Base-by-base conservation (phyloP, 2,329 filamentous ascomycete species). In the Botryotinia narcissicola region DNA sequence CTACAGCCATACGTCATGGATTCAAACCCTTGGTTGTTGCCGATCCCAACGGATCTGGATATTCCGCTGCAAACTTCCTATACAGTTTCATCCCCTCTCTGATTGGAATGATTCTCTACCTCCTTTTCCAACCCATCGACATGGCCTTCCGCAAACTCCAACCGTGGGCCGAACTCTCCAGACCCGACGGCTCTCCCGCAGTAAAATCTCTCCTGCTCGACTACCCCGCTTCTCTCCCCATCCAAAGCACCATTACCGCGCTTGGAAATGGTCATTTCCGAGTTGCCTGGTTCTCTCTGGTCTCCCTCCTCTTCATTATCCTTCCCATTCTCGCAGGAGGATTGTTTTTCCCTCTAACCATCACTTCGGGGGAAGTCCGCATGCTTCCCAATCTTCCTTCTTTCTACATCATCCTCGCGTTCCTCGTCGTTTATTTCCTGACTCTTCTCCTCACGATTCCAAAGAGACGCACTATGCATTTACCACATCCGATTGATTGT, bases 51-150 rank as follows among this genome's bases (percentile, higher is more conserved):
- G 79, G 83, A 0, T 85, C 84, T 40, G 93, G 92, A 29, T 98
- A 97, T 82, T 97, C 93, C 1, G 86, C 93, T 0, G 93, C 94
- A 68, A 94, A 97, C 82, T 98, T 98, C 83, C 84, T 97, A 69
- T 98, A 94, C 84, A 90, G 88, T 75, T 94, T 95, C 82, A 73
- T 95, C 35, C 92, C 93, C 0, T 88, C 91, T 4, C 77, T 92
- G 0, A 80, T 94, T 42, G 93, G 90, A 7, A 88, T 90, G 78
- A 77, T 92, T 25, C 83, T 93, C 67, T 92, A 91, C 80, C 86
- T 94, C 63, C 81, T 87, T 69, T 90, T 93, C 81, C 88, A 92
- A 75, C 86, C 88, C 46, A 82, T 94, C 73, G 92, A 94, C 79
- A 85, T 89, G 79, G 85, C 87, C 2, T 80, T 93, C 74, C 89